Base-by-base conservation (phyloP, 1,284 basidiomycete genomes). In the Malassezia japonica region DNA sequence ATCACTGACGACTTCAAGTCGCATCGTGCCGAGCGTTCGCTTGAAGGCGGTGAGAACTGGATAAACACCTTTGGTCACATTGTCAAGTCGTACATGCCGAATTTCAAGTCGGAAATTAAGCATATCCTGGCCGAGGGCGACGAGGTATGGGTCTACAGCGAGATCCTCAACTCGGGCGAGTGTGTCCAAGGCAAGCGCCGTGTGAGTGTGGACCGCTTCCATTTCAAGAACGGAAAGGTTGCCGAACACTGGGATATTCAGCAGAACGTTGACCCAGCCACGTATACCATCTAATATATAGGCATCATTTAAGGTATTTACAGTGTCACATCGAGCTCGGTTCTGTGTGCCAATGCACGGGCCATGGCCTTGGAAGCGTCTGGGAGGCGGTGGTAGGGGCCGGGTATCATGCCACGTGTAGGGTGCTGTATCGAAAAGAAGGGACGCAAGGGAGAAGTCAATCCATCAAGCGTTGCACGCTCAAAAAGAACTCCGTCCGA, bases 401-500 rank as follows among this genome's bases (percentile, higher is more conserved):
- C 50, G 3, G 44, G 27, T 2, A 52, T 34, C 24, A 8, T 25
- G 20, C 50, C 50, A 7, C 44, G 43, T 27, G 31, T 28, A 21
- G 50, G 50, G 29, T 52, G 50, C 18, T 32, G 28, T 25, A 52
- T 32, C 15, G 35, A n/a, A 46, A 52, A 52, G 9, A 52, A 31
- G 8, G 50, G 50, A 16, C 15, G 21, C 12, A 46, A 8, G n/a
- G 32, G 45, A 25, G 35, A 20, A 7, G 21, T 32, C 2, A 52
- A 44, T 27, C 32, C 31, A 5, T 7, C 31, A 25, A 39, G 33
- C 27, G 36, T 35, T 16, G 8, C 29, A 8, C n/a, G 43, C 2
- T 34, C 33, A 29, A 52, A 52, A 7, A 52, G 24, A 15, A 34
- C 32, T 10, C 24, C 28, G 32, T 45, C 42, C 16, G 28, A 28